These are phyloP conservation scores for Apophysomyces sp. DNA, from an alignment of 371 early-diverging fungal genomes.

Conservation along the genomic window DNA sequence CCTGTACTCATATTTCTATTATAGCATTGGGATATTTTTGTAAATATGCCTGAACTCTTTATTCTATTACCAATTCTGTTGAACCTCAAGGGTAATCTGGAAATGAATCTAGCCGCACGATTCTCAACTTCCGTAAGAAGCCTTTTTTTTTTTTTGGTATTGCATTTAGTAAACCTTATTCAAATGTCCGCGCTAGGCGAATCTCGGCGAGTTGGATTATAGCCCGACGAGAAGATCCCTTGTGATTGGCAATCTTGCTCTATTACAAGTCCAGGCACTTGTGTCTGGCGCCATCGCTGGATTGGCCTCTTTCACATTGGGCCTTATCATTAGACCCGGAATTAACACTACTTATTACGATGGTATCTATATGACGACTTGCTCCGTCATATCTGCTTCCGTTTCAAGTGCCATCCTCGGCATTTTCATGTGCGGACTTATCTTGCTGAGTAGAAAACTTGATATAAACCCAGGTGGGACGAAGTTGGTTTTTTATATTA, in stretches of 20 bases:
- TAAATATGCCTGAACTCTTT: constrained; percentile 72
- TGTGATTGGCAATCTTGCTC: constrained; percentile 65
- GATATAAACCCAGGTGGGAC: constrained; percentile 77
- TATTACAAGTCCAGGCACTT: constrained; percentile 72
- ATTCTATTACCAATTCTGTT: constrained; percentile 83
- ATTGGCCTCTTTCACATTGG: constrained; percentile 61
- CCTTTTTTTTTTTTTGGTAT: background rate
- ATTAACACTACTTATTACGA: constrained; percentile 44
- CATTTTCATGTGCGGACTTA: constrained; percentile 66
- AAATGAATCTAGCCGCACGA: constrained; percentile 85
- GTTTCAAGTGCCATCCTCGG: constrained; percentile 75
- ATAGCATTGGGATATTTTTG: constrained; percentile 77
- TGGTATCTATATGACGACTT: constrained; percentile 64
- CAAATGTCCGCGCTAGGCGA: constrained; percentile 43
- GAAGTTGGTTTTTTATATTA: constrained; percentile 32
- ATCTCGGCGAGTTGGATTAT: constrained; percentile 64
- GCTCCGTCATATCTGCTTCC: constrained; percentile 70
- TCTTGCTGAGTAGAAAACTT: constrained; percentile 58
- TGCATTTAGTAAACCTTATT: background rate
- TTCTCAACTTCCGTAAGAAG: constrained; percentile 71
- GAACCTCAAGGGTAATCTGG: constrained; percentile 88
- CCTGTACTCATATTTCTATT: background rate
- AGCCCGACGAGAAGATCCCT: constrained; percentile 46
- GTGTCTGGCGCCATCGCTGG: constrained; percentile 71
- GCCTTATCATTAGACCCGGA: constrained; percentile 55